Percentiles rank a stretch among this genome's conserved stretches.
These are phyloP conservation scores for Zasmidium cellare DNA, from an alignment of 2,329 filamentous ascomycete species.

Conservation along the genomic window DNA sequence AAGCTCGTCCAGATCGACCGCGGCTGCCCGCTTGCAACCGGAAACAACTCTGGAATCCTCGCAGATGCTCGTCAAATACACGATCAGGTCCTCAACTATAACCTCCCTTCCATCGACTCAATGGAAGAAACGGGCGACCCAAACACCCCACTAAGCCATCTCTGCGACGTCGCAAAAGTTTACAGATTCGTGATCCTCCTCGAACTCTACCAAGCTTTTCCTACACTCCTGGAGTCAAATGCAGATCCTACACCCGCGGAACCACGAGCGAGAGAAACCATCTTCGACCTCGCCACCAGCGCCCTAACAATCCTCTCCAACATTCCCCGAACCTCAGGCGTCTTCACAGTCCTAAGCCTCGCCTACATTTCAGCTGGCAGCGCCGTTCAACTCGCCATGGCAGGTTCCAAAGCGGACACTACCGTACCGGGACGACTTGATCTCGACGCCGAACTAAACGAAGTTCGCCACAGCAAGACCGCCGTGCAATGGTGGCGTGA, in stretches of 20 bases:
- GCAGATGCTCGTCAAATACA: constrained; percentile 8
- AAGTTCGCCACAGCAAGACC: constrained; percentile 2
- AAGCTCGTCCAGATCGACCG: constrained; percentile 3
- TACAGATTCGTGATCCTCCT: constrained; percentile 13
- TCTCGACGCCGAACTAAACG: constrained; percentile 2
- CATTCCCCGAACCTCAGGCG: constrained; percentile 8
- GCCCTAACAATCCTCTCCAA: constrained; percentile 12
- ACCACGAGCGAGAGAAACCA: neutral
- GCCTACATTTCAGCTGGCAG: constrained; percentile 13
- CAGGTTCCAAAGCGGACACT: neutral
- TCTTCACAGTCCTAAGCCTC: constrained; percentile 14
- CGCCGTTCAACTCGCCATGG: neutral
- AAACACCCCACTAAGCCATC: constrained; percentile 13
- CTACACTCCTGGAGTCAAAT: constrained; percentile 1
- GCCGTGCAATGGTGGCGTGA: constrained; percentile 7
- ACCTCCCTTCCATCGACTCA: neutral
- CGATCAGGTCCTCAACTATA: constrained; percentile 4
- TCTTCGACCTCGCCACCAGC: constrained; percentile 11
- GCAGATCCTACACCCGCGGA: neutral
- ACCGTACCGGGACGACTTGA: neutral
- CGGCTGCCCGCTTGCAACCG: neutral
- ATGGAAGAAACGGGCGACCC: constrained; percentile 16
- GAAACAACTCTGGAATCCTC: neutral
- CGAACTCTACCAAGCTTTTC: constrained; percentile 17
- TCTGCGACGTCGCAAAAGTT: constrained; percentile 13